These are phyloP conservation scores for Plasmodium falciparum DNA, from an alignment of 169 alveolate genomes.

Conservation along the genomic window DNA sequence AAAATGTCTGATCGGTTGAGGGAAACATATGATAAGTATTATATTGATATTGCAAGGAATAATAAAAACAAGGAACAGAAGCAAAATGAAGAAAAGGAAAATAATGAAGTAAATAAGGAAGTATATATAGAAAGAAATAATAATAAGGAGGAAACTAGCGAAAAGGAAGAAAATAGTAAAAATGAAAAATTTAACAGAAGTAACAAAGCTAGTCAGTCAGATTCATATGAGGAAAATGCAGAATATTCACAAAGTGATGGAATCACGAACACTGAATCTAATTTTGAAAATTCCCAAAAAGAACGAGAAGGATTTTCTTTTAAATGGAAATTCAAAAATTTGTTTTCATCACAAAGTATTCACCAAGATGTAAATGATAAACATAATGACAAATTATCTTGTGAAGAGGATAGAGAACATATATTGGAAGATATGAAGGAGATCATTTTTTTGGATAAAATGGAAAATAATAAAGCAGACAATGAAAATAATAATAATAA, in stretches of 20 bases:
- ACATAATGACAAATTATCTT: background rate
- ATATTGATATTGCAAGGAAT: background rate
- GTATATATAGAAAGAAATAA: background rate
- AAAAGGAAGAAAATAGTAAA: background rate
- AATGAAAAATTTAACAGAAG: background rate
- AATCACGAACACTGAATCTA: too few species aligned
- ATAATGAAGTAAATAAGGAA: background rate
- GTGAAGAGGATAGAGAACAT: constrained; percentile 3
- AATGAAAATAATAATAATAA: background rate
- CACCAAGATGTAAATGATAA: background rate
- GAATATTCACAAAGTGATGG: too few species aligned
- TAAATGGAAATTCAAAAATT: constrained; percentile 21
- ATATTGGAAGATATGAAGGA: background rate
- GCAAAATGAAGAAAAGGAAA: background rate
- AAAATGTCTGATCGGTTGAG: too few species aligned
- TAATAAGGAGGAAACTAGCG: background rate
- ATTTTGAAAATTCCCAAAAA: background rate
- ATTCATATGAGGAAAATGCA: too few species aligned
- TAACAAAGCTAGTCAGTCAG: background rate
- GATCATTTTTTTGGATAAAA: background rate
- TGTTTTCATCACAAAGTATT: constrained; percentile 35
- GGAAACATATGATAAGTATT: too few species aligned
- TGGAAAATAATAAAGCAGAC: background rate
- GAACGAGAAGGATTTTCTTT: constrained; percentile 30
- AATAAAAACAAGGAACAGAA: background rate